These are phyloP conservation scores for Aspergillus fructus DNA, from an alignment of 2,329 filamentous ascomycete genomes.

Conservation along the genomic window DNA sequence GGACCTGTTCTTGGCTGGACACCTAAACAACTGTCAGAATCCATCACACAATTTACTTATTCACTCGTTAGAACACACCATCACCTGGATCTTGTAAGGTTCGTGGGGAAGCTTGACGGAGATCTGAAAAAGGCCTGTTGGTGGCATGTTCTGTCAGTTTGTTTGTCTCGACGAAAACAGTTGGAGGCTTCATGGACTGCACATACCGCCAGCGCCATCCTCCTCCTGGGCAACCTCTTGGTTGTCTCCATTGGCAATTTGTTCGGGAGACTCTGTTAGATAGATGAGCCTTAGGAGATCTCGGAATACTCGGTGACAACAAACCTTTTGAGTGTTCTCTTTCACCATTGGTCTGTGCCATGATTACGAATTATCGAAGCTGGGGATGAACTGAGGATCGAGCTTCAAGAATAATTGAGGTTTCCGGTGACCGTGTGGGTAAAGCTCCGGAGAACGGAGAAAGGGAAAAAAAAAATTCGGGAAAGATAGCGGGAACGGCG, in stretches of 20 bases:
- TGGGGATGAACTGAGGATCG: neutral
- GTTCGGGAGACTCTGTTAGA: slow-evolving; percentile 34
- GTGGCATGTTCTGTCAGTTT: neutral
- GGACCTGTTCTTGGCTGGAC: slow-evolving; percentile 90
- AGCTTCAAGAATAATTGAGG: neutral
- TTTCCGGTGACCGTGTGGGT: slow-evolving; percentile 1
- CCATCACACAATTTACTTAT: slow-evolving; percentile 14
- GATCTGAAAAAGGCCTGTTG: slow-evolving; percentile 63
- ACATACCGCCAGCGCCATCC: slow-evolving; percentile 38
- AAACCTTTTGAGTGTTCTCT: slow-evolving; percentile 42
- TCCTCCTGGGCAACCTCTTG: slow-evolving; percentile 35
- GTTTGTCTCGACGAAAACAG: neutral
- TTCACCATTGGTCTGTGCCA: slow-evolving; percentile 42
- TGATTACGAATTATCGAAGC: slow-evolving; percentile 25
- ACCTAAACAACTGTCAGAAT: slow-evolving; percentile 55
- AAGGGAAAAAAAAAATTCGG: slow-evolving; percentile 13
- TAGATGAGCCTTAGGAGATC: slow-evolving; percentile 19
- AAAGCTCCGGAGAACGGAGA: slow-evolving; percentile 13
- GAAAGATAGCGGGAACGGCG: slow-evolving; percentile 8
- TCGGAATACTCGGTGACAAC: slow-evolving; percentile 2
- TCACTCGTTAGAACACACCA: slow-evolving; percentile 57
- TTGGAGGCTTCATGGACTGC: neutral
- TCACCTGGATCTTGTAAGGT: slow-evolving; percentile 77
- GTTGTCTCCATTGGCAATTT: slow-evolving; percentile 35
- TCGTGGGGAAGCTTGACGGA: slow-evolving; percentile 80